Conservation (phyloP, 2,329 filamentous ascomycete species). For the Aspergillus versicolor region DNA sequence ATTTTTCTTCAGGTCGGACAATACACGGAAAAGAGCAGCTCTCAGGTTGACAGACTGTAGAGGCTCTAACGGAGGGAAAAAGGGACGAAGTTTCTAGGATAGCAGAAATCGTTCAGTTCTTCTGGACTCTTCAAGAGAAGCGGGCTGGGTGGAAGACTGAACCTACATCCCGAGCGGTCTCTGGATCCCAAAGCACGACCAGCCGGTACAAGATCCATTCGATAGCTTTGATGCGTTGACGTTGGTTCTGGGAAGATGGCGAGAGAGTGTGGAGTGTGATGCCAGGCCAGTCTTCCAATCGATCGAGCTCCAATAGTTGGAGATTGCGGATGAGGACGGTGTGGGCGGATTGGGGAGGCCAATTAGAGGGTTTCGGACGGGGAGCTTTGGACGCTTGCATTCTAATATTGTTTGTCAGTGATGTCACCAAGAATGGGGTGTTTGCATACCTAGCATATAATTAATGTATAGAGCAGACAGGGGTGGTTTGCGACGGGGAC, state of each 20-base stretch:
- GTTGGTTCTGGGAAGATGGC: conserved; percentile 70
- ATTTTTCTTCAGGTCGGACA: conserved; percentile 86
- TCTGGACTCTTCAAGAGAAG: conserved; percentile 7
- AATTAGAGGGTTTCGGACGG: conserved; percentile 34
- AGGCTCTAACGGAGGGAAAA: conserved; percentile 87
- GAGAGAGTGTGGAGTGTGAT: conserved; percentile 71
- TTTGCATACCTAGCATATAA: background rate
- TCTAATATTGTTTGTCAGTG: background rate
- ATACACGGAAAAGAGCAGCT: conserved; percentile 73
- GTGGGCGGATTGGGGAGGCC: conserved; percentile 52
- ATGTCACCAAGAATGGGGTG: background rate
- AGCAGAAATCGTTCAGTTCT: conserved; percentile 1
- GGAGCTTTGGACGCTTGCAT: conserved; percentile 26
- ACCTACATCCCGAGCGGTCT: conserved; percentile 69
- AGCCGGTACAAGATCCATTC: conserved; percentile 93
- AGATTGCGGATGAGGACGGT: conserved; percentile 78
- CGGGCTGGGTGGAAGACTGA: background rate
- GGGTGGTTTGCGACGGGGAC: background rate
- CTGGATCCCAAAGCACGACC: conserved; percentile 78
- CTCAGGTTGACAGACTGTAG: conserved; percentile 89
- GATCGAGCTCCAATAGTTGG: conserved; percentile 76
- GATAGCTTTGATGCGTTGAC: conserved; percentile 75
- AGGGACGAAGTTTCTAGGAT: conserved; percentile 76
- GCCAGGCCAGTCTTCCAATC: conserved; percentile 73
- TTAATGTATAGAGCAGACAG: background rate